Evolutionary conservation across 108 stramenopile genomes (phyloP).

Genomic region (Fragilariopsis cylindrus): DNA sequence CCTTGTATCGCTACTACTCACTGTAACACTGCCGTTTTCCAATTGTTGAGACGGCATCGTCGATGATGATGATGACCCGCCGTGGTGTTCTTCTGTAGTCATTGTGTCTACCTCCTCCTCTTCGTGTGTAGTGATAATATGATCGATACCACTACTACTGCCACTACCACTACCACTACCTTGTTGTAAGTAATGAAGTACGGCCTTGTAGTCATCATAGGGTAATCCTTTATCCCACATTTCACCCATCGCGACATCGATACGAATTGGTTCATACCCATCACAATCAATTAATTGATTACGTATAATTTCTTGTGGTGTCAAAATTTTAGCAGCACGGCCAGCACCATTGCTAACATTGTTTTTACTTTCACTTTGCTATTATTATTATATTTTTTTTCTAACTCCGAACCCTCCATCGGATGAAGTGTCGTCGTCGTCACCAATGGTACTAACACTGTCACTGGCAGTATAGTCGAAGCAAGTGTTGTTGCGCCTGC

Average conservation of each 20-base stretch:
- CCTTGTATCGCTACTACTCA: too few relatives aligned
- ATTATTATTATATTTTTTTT: too few relatives aligned
- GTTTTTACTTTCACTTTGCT: too few relatives aligned
- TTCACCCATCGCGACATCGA: conserved; percentile 48
- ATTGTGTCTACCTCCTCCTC: background rate
- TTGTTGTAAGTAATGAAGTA: conserved; percentile 27
- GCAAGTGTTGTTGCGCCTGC: background rate
- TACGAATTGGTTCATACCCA: conserved; percentile 20
- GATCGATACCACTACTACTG: background rate
- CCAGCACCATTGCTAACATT: too few relatives aligned
- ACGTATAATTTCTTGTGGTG: conserved; percentile 26
- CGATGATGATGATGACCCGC: background rate
- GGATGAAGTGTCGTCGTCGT: background rate
- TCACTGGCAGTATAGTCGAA: background rate
- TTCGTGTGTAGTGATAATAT: background rate
- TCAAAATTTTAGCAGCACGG: background rate
- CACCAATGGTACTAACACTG: background rate
- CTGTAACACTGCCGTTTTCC: too few relatives aligned
- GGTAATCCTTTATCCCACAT: conserved; percentile 45
- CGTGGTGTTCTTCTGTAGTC: background rate
- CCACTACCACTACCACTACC: background rate
- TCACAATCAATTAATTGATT: conserved; percentile 14
- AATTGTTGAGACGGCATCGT: too few relatives aligned
- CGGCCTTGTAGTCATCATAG: conserved; percentile 41
- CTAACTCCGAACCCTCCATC: too few relatives aligned